Evolutionary conservation across 2,329 filamentous ascomycete species (phyloP).

Genomic region (Colletotrichum aenigma): DNA sequence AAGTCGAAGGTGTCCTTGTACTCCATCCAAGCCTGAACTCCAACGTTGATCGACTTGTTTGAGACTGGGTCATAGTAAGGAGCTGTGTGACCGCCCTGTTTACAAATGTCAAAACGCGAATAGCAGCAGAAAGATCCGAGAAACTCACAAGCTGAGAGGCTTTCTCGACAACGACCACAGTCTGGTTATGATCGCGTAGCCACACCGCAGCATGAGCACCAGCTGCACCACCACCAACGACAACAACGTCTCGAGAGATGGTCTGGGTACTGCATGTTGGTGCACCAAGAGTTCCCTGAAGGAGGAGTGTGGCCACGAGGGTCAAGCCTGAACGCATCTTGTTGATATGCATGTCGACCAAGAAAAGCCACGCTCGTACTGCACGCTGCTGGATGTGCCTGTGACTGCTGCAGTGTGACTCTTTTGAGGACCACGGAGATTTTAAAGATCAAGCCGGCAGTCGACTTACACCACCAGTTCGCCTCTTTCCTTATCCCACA

Average conservation of each 20-base stretch:
- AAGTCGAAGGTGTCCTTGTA: constrained; percentile 36
- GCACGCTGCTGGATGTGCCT: background rate
- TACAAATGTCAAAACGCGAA: background rate
- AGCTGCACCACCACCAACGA: constrained; percentile 46
- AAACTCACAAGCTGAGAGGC: constrained; percentile 30
- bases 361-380: background rate
- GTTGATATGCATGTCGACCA: background rate
- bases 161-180: constrained; percentile 43
- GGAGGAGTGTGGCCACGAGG: background rate
- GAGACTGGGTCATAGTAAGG: constrained; percentile 31
- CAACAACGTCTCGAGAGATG: constrained; percentile 25
- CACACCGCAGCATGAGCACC: constrained; percentile 44
- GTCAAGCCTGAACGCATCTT: background rate
- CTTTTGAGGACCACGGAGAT: background rate
- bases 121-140: no score
- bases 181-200: constrained; percentile 38
- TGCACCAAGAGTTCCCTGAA: background rate
- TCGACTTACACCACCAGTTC: background rate
- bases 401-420: background rate
- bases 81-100: constrained; percentile 35
- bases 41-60: constrained; percentile 24
- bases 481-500: background rate
- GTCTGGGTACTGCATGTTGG: background rate
- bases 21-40: constrained; percentile 27
- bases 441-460: background rate